Percentiles rank a stretch among this genome's conserved stretches.
These are phyloP conservation scores for Pezicula rhizophila DNA, from an alignment of 2,329 filamentous ascomycete species.

Conservation along the genomic window DNA sequence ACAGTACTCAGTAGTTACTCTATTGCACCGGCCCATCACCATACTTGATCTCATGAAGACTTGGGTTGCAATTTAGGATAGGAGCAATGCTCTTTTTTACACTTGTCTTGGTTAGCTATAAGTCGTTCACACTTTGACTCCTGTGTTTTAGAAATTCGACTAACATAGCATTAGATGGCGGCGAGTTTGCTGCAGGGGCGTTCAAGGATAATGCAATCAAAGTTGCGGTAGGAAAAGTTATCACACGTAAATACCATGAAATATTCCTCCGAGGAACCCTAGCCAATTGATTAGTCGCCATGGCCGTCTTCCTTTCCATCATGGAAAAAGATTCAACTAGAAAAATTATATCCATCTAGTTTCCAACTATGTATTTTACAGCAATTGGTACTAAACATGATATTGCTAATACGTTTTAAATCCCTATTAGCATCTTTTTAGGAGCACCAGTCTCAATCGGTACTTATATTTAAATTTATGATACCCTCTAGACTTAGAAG, in stretches of 20 bases:
- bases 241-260: slow-evolving; percentile 38
- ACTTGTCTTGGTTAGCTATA: slow-evolving; percentile 38
- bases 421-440: no score
- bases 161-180: slow-evolving; percentile 30
- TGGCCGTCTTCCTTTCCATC: slow-evolving; percentile 16
- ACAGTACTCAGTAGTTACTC: slow-evolving; percentile 34
- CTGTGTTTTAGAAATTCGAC: not conserved
- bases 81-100: slow-evolving; percentile 39
- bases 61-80: slow-evolving; percentile 38
- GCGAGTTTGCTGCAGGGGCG: slow-evolving; percentile 33
- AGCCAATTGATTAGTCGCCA: slow-evolving; percentile 46
- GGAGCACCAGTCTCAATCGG: no score
- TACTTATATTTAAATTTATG: no score
- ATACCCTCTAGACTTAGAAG: no score
- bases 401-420: no score
- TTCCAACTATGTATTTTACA: no score
- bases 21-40: slow-evolving; percentile 31
- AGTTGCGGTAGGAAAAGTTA: slow-evolving; percentile 40
- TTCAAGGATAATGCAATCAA: slow-evolving; percentile 36
- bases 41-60: slow-evolving; percentile 10
- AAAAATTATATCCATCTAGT: no score
- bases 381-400: no score
- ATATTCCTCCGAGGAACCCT: slow-evolving; percentile 47
- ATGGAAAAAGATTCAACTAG: no score
- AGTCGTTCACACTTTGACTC: slow-evolving; percentile 5